Evolutionary conservation across 495 filamentous ascomycete species (phyloP).

Genomic region (Bathelium albidoporum): DNA sequence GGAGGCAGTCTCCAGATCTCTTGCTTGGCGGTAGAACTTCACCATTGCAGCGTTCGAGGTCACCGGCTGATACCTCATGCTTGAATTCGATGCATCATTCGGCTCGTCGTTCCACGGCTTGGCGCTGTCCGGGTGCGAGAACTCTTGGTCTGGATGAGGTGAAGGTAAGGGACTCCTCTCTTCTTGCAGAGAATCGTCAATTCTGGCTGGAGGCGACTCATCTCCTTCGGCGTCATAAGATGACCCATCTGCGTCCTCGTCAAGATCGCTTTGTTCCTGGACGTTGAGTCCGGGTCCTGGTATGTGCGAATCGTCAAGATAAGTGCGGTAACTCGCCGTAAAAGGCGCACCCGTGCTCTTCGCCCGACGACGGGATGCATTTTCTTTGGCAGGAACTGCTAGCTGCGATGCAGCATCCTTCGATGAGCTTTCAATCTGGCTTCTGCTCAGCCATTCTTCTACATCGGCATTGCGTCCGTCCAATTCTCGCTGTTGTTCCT

Average conservation of each 20-base stretch:
- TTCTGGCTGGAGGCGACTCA: slow-evolving; percentile 21
- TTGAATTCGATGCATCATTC: neutral
- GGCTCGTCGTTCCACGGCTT: slow-evolving; percentile 20
- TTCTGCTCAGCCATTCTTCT: slow-evolving; percentile 24
- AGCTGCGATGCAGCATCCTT: slow-evolving; percentile 7
- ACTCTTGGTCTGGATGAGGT: slow-evolving; percentile 2
- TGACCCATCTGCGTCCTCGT: slow-evolving; percentile 18
- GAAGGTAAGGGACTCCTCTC: slow-evolving; percentile 15
- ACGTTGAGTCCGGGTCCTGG: slow-evolving; percentile 25
- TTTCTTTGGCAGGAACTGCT: slow-evolving; percentile 8
- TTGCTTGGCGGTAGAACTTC: slow-evolving; percentile 22
- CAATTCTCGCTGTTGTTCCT: slow-evolving; percentile 17
- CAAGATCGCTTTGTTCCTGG: slow-evolving; percentile 23
- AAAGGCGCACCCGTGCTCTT: slow-evolving; percentile 24
- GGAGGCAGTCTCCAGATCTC: slow-evolving; percentile 25
- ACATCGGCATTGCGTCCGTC: slow-evolving; percentile 27
- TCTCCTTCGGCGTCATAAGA: slow-evolving; percentile 14
- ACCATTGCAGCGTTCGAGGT: slow-evolving; percentile 29
- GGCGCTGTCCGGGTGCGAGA: neutral
- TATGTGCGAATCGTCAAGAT: slow-evolving; percentile 22
- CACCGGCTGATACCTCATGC: slow-evolving; percentile 21
- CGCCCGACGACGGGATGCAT: slow-evolving; percentile 16
- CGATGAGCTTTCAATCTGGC: slow-evolving; percentile 20
- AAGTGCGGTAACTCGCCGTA: slow-evolving; percentile 11
- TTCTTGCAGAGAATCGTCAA: slow-evolving; percentile 12